These are phyloP conservation scores for Colletotrichum musicola DNA, from an alignment of 2,329 filamentous ascomycete genomes.

Conservation along the genomic window DNA sequence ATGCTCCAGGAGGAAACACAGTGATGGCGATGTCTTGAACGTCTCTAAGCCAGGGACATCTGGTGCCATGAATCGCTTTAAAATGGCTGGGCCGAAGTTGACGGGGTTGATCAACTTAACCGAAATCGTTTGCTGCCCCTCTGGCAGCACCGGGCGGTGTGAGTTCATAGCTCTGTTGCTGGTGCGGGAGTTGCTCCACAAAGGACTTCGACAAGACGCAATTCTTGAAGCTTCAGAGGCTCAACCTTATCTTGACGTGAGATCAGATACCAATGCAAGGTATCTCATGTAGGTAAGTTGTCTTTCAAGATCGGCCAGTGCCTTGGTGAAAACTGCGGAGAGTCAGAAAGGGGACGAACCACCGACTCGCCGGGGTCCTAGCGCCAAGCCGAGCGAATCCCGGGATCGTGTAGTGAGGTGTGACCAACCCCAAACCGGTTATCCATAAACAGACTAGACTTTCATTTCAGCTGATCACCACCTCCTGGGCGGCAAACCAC, in stretches of 20 bases:
- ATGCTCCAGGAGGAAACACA: constrained; percentile 48
- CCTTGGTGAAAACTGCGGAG: no score
- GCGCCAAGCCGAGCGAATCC: background rate
- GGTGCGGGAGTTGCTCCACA: no score
- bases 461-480: background rate
- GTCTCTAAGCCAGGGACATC: constrained; percentile 50
- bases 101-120: constrained; percentile 54
- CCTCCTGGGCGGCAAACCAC: no score
- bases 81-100: constrained; percentile 54
- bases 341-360: no score
- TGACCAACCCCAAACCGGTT: background rate
- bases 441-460: constrained; percentile 14
- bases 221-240: no score
- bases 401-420: background rate
- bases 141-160: constrained; percentile 28
- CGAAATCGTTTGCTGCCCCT: constrained; percentile 39
- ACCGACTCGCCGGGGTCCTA: no score
- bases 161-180: no score
- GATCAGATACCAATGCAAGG: no score
- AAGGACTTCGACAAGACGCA: no score
- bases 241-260: no score
- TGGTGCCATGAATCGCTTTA: constrained; percentile 54
- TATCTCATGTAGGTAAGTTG: no score
- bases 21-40: constrained; percentile 46
- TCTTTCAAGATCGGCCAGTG: no score